These are phyloP conservation scores for Citrus trifoliata DNA, from an alignment of 345 rosid species.

Conservation along the genomic window DNA sequence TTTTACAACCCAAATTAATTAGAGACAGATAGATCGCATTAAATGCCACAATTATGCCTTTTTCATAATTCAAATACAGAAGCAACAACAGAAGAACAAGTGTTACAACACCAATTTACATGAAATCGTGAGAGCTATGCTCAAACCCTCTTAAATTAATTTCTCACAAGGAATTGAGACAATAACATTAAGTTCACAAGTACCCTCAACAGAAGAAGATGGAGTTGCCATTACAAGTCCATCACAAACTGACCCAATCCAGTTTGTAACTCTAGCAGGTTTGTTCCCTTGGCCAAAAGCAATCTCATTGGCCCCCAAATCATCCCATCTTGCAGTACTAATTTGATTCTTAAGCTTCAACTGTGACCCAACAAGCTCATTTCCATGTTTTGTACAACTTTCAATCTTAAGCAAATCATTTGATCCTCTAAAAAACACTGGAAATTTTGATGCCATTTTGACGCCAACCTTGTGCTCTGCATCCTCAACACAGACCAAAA, in stretches of 20 bases:
- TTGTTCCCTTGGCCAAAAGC: constrained; percentile 35
- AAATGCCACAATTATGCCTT: neutral
- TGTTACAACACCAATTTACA: neutral
- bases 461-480: constrained; percentile 24
- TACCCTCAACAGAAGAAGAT: constrained; percentile 2
- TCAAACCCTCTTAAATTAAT: neutral
- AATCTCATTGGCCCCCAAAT: constrained; percentile 28
- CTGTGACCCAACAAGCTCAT: neutral
- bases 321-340: constrained; percentile 28
- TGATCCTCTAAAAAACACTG: constrained; percentile 45
- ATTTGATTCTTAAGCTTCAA: neutral
- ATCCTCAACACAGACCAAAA: constrained; percentile 33
- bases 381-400: constrained; percentile 22
- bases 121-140: neutral
- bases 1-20: neutral
- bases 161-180: constrained; percentile 32
- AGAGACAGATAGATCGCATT: neutral
- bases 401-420: constrained; percentile 30
- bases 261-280: constrained; percentile 36
- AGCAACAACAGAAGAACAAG: neutral
- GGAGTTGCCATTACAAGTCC: constrained; percentile 48
- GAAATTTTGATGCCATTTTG: constrained; percentile 20
- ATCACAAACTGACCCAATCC: constrained; percentile 40
- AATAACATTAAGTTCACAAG: constrained; percentile 2
- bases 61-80: neutral